These are phyloP conservation scores for Glarea lozoyensis DNA, from an alignment of 495 filamentous ascomycete species.

Conservation along the genomic window DNA sequence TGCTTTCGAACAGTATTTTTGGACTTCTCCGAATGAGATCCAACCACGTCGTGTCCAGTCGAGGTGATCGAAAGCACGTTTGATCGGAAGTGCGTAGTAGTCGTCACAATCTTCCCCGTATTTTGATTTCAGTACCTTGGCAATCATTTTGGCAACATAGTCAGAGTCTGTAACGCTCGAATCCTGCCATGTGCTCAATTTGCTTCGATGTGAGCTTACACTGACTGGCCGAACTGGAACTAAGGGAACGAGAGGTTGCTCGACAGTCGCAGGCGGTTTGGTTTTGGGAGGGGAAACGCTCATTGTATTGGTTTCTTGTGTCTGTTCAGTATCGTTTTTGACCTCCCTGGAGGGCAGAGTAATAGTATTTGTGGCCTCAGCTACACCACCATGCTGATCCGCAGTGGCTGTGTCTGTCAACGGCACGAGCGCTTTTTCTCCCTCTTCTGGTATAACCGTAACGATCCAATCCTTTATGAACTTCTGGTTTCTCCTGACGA, in stretches of 20 bases:
- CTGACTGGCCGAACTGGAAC: background rate
- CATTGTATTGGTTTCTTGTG: background rate
- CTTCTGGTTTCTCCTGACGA: background rate
- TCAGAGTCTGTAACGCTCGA: background rate
- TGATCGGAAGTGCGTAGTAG: background rate
- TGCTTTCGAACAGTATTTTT: background rate
- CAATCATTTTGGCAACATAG: background rate
- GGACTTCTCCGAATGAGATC: background rate
- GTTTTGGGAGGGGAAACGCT: too few relatives aligned
- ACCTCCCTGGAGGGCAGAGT: too few relatives aligned
- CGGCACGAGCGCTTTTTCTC: background rate
- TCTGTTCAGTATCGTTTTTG: too few relatives aligned
- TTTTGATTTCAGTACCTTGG: background rate
- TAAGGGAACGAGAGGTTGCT: background rate
- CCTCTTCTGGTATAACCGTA: background rate
- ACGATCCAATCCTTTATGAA: background rate
- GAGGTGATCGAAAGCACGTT: background rate
- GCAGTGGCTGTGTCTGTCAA: too few relatives aligned
- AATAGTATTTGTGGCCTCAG: too few relatives aligned
- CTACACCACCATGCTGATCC: too few relatives aligned
- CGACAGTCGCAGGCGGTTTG: background rate
- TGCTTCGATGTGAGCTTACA: background rate
- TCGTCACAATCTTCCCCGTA: background rate
- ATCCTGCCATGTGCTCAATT: background rate
- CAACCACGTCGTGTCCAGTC: background rate